Conservation (phyloP, 2,329 filamentous ascomycete genomes). For the Aspergillus sp. region DNA sequence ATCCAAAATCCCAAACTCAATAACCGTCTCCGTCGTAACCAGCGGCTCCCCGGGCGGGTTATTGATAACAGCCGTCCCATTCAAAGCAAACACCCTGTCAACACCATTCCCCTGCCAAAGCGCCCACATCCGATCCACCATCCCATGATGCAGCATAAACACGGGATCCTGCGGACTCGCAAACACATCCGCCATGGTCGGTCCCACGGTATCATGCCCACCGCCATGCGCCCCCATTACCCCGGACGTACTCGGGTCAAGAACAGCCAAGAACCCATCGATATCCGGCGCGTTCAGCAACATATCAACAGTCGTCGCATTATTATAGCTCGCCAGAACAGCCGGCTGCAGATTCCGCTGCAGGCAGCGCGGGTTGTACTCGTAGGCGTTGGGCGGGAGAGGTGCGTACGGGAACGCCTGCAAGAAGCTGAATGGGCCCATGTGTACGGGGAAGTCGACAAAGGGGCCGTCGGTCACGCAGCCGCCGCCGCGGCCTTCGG, state of each 20-base stretch:
- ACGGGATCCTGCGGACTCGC: constrained; percentile 19
- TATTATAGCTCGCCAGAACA: constrained; percentile 5
- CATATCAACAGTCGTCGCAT: background rate
- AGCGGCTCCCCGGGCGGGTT: constrained; percentile 10
- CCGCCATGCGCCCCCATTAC: constrained; percentile 13
- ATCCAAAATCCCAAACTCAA: constrained; percentile 17
- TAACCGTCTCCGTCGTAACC: constrained; percentile 15
- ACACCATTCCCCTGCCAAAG: constrained; percentile 13
- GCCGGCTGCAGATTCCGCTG: constrained; percentile 13
- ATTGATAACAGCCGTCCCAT: constrained; percentile 17
- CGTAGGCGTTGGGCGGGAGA: constrained; percentile 5
- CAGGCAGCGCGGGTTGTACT: constrained; percentile 23
- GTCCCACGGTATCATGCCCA: constrained; percentile 14
- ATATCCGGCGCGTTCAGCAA: constrained; percentile 9
- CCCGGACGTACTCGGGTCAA: constrained; percentile 13
- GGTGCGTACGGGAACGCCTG: background rate
- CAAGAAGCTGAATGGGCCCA: constrained; percentile 15
- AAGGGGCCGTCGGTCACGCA: constrained; percentile 23
- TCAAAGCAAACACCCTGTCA: constrained; percentile 6
- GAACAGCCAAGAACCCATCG: constrained; percentile 8
- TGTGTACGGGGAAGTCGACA: constrained; percentile 10
- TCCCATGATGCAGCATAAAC: constrained; percentile 22
- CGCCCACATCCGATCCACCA: constrained; percentile 21
- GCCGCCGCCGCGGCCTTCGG: constrained; percentile 20
- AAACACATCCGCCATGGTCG: constrained; percentile 20